Base-by-base conservation (phyloP, 23 red algal species). In the Chondrus crispus region DNA sequence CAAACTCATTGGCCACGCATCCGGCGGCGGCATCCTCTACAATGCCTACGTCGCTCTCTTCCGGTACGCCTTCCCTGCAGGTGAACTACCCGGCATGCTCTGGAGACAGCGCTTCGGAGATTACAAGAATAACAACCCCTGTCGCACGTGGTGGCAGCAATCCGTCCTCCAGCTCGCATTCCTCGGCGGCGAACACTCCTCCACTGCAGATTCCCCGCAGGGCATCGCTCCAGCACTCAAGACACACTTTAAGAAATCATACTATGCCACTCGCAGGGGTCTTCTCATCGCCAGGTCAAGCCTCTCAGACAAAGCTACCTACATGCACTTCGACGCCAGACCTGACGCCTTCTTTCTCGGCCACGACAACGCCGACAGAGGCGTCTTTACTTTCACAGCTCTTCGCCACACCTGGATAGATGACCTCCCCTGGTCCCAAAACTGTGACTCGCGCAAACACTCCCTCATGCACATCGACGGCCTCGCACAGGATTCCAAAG, bases 311-410 rank as follows among this genome's bases (percentile, higher is more conserved):
- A 70, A 69, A 6, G 75, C 88, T 26, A 13, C 48, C 11, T 92
- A 92, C 43, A 28, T 92, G 6, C 88, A 92, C 76, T 92, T 92
- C 26, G 77, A 92, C 57, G 88, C 75, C 20, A 74, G 88, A 11
- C 88, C 74, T 12, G 88, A 92, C 62, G 88, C 74, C 12, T 48
- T 92, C 26, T 82, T 92, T 24, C 55, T 64, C 3, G 74, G 74
- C 3, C 74, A 92, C 38, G 88, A 82, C n/a, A 92, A 92, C 43
- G 88, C 88, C 5, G 88, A 92, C 41, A 47, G 76, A 30, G 88
- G 51, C 13, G 48, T 84, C 5, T 92, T 92, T 42, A 92, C 78
- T 5, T 50, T 84, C 5, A 83, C 87, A 8, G 71, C 87, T 19
- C 54, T 90, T 46, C 68, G 72, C 42, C 68, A 69, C 11, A 51